Conservation (phyloP, 192 early-diverging fungal genomes). For the Coemansia sp. region DNA sequence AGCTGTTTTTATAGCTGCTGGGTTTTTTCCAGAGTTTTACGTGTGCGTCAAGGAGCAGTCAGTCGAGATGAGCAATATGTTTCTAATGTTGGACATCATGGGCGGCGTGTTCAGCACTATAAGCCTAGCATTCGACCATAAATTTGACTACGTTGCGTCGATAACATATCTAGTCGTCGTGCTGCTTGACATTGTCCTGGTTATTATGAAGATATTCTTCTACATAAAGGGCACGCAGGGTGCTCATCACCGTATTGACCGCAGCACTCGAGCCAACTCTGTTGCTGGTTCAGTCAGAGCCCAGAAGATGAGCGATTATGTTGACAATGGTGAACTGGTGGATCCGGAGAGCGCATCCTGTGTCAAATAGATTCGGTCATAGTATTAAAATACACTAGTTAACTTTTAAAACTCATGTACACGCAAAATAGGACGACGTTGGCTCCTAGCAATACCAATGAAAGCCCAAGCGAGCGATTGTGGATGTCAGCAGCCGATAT, state of each 20-base stretch:
- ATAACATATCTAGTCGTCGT: slow-evolving; percentile 51
- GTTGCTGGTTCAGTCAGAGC: not conserved
- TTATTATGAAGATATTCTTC: slow-evolving; percentile 45
- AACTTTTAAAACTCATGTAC: not conserved
- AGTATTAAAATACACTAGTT: not conserved
- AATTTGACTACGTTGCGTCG: slow-evolving; percentile 52
- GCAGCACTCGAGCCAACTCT: not conserved
- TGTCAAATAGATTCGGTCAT: not conserved
- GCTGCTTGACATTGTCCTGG: slow-evolving; percentile 42
- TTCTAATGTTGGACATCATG: slow-evolving; percentile 38
- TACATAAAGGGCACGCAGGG: slow-evolving; percentile 31
- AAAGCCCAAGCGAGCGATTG: slow-evolving; percentile 18
- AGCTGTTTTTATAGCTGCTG: slow-evolving; percentile 43
- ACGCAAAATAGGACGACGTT: slow-evolving; percentile 4
- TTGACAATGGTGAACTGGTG: not conserved
- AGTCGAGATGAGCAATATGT: slow-evolving; percentile 53
- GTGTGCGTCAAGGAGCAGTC: slow-evolving; percentile 47
- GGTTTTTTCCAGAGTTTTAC: slow-evolving; percentile 52
- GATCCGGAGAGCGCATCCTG: not conserved
- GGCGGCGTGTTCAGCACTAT: slow-evolving; percentile 50
- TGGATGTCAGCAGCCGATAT: slow-evolving; percentile 45
- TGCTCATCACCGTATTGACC: not conserved
- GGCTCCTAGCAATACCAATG: slow-evolving; percentile 21
- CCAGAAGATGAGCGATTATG: not conserved
- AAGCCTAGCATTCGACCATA: slow-evolving; percentile 47